Conservation (phyloP, 768 basidiomycete species). For the Mycena crocata region DNA sequence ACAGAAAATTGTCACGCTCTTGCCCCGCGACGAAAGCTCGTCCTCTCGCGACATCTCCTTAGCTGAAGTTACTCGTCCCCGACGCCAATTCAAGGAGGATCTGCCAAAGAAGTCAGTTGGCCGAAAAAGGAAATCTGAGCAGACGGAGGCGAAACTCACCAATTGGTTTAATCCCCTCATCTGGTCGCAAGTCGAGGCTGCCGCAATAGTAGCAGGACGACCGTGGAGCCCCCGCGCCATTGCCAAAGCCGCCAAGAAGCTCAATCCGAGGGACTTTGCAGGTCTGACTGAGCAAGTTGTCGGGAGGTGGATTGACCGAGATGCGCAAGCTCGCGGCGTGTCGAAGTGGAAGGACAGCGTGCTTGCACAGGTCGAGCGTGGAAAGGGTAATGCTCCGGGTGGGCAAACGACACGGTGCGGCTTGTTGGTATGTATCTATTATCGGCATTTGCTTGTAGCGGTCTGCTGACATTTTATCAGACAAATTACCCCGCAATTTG, state of each 20-base stretch:
- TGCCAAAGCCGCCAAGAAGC: background rate
- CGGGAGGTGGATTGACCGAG: constrained; percentile 24
- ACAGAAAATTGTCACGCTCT: background rate
- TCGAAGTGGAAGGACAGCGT: background rate
- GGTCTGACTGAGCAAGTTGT: constrained; percentile 20
- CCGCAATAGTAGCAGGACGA: background rate
- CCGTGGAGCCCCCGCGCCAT: constrained; percentile 19
- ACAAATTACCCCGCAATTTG: background rate
- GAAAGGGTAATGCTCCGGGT: background rate
- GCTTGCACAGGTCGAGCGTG: background rate
- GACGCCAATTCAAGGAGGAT: constrained; percentile 23
- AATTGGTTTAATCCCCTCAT: constrained; percentile 24
- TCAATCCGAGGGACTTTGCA: background rate
- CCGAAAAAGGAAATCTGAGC: constrained; percentile 12
- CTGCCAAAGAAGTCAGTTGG: constrained; percentile 3
- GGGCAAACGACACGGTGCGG: constrained; percentile 1
- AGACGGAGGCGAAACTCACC: constrained; percentile 8
- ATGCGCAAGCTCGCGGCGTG: background rate
- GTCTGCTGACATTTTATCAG: background rate
- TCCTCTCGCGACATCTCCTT: background rate
- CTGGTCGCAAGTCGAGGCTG: constrained; percentile 21
- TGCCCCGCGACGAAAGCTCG: background rate
- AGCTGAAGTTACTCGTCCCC: constrained; percentile 27
- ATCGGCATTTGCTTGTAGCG: too few relatives aligned
- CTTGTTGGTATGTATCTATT: background rate